phyloP scores from a whole-genome alignment of 2,329 filamentous ascomycete genomes.

The Claviceps humidiphila region DNA sequence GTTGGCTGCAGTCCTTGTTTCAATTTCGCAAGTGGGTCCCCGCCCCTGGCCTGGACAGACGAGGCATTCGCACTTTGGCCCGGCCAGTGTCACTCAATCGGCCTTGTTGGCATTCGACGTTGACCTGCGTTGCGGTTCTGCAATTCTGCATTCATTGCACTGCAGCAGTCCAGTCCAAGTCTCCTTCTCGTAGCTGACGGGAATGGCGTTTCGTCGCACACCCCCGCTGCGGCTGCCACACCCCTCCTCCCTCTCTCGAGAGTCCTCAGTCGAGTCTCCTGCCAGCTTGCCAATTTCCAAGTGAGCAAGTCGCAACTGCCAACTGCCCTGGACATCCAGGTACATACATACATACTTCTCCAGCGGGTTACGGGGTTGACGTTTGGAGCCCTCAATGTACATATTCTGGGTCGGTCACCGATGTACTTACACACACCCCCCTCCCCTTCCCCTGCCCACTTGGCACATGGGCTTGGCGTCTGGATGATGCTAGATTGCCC shows the following conservation, averaged over 20 bases:
- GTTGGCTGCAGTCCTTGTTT: background rate
- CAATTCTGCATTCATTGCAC: too few relatives aligned
- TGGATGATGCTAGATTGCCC: constrained; percentile 16
- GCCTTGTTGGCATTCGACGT: too few relatives aligned
- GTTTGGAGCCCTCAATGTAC: too few relatives aligned
- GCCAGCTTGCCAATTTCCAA: too few relatives aligned
- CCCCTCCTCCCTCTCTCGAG: too few relatives aligned
- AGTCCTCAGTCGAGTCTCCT: too few relatives aligned
- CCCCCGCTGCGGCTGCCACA: too few relatives aligned
- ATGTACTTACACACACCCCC: background rate
- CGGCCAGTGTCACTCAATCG: background rate
- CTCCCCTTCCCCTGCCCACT: background rate
- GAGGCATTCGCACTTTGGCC: background rate
- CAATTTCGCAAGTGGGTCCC: background rate
- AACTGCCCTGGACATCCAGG: constrained; percentile 5
- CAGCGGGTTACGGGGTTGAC: background rate
- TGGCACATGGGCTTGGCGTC: constrained; percentile 1
- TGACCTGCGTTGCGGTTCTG: too few relatives aligned
- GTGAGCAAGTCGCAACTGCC: background rate
- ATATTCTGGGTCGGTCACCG: too few relatives aligned
- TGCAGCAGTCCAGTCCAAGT: too few relatives aligned
- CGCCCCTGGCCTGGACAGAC: background rate
- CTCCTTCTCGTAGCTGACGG: too few relatives aligned
- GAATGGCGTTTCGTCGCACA: too few relatives aligned
- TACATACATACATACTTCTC: background rate